Percentiles rank a stretch among this genome's conserved stretches.
Conservation (phyloP, 495 filamentous ascomycete species). For the Oidiodendron maius region DNA sequence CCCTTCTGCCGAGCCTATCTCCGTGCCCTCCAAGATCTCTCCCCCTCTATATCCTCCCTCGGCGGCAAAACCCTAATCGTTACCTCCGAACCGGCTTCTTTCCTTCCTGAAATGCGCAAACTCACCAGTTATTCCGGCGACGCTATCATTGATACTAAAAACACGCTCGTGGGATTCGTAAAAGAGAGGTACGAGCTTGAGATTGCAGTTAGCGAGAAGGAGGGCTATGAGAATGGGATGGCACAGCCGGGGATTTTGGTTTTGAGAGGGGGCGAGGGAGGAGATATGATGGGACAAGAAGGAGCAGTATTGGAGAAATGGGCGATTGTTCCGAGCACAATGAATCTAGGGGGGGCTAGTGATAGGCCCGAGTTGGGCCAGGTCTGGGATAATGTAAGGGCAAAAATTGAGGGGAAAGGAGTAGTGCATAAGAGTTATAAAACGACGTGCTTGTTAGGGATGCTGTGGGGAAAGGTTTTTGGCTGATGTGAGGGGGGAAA, state of each 20-base stretch:
- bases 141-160: conserved; percentile 12
- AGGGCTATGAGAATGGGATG: conserved; percentile 19
- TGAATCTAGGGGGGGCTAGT: conserved; percentile 18
- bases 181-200: conserved; percentile 11
- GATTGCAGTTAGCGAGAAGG: conserved; percentile 19
- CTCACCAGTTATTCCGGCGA: conserved; percentile 12
- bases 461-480: no score
- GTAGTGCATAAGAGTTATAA: conserved; percentile 14
- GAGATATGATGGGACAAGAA: not conserved
- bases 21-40: conserved; percentile 12
- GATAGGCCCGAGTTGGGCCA: conserved; percentile 17
- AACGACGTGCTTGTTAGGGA: no score
- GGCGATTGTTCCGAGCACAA: conserved; percentile 17
- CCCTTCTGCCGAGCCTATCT: conserved; percentile 23
- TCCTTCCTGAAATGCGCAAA: conserved; percentile 9
- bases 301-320: conserved; percentile 16
- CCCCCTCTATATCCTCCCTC: conserved; percentile 7
- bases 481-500: no score
- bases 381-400: conserved; percentile 21
- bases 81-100: conserved; percentile 13
- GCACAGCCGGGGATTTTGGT: conserved; percentile 22
- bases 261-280: not conserved
- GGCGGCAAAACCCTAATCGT: conserved; percentile 14
- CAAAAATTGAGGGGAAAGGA: conserved; percentile 12
- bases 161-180: conserved; percentile 11